Conservation (phyloP, 2,329 filamentous ascomycete species). For the Colletotrichum endophyticum region DNA sequence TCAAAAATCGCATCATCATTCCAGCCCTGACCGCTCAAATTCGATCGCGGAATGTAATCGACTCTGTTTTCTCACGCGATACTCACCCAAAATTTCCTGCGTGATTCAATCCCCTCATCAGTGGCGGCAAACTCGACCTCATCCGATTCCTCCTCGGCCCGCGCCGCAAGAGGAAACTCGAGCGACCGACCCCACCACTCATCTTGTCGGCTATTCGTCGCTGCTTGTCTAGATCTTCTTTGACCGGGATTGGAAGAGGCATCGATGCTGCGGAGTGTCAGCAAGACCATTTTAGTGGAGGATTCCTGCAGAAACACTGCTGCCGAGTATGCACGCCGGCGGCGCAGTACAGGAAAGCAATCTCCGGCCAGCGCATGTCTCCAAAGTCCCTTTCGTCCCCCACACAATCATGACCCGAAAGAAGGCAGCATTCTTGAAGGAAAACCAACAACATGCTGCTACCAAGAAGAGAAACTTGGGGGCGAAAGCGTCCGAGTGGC, state of each 20-base stretch:
- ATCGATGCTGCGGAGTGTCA: not conserved
- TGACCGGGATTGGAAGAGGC: not conserved
- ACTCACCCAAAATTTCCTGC: not conserved
- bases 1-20: not conserved
- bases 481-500: not conserved
- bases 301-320: not conserved
- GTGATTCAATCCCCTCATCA: not conserved
- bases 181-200: not conserved
- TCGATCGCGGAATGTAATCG: not conserved
- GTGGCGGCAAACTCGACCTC: not conserved
- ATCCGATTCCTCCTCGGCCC: not conserved
- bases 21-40: not conserved
- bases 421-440: not conserved
- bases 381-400: not conserved
- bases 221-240: not conserved
- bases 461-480: not conserved
- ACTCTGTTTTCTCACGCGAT: accelerated
- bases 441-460: not conserved
- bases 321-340: not conserved
- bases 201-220: not conserved
- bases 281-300: not conserved
- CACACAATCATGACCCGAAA: not conserved
- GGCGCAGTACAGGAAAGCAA: not conserved
- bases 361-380: not conserved
- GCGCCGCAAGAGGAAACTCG: not conserved